These are phyloP conservation scores for Boletales sp. DNA, from an alignment of 768 basidiomycete species.

Conservation along the genomic window DNA sequence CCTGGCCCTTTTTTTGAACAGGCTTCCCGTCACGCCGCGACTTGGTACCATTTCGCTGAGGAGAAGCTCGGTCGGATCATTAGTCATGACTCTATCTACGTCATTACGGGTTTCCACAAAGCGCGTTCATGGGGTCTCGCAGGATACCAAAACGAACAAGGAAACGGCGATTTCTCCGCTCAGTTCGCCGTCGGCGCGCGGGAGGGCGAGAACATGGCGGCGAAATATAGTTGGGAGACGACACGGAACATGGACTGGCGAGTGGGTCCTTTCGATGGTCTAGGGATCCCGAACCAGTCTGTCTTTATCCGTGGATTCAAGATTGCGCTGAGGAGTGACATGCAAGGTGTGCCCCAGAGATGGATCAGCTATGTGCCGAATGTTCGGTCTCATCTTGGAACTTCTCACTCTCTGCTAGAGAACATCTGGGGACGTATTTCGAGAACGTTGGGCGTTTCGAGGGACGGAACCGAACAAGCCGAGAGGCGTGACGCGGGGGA, in stretches of 20 bases:
- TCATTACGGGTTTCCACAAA: slow-evolving; percentile 28
- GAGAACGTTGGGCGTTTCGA: slow-evolving; percentile 8
- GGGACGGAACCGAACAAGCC: neutral
- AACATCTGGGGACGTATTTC: slow-evolving; percentile 18
- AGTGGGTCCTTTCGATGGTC: slow-evolving; percentile 10
- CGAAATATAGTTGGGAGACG: slow-evolving; percentile 16
- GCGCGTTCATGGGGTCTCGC: slow-evolving; percentile 31
- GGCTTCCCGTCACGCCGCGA: slow-evolving; percentile 21
- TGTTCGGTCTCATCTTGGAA: neutral
- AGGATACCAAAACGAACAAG: slow-evolving; percentile 11
- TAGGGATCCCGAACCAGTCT: slow-evolving; percentile 20
- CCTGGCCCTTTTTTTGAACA: slow-evolving; percentile 22
- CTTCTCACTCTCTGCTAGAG: slow-evolving; percentile 15
- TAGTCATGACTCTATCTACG: slow-evolving; percentile 31
- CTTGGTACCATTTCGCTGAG: slow-evolving; percentile 32
- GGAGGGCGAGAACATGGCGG: slow-evolving; percentile 7
- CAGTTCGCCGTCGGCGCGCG: slow-evolving; percentile 12
- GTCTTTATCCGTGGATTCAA: slow-evolving; percentile 32
- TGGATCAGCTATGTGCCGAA: slow-evolving; percentile 8
- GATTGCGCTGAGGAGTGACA: slow-evolving; percentile 17
- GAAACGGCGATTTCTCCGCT: slow-evolving; percentile 3
- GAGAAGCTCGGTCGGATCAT: slow-evolving; percentile 23
- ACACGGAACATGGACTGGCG: slow-evolving; percentile 19
- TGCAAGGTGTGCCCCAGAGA: slow-evolving; percentile 17
- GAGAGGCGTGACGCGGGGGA: neutral